phyloP scores from a whole-genome alignment of 2,329 filamentous ascomycete species.

The Coniochaeta prunicola region DNA sequence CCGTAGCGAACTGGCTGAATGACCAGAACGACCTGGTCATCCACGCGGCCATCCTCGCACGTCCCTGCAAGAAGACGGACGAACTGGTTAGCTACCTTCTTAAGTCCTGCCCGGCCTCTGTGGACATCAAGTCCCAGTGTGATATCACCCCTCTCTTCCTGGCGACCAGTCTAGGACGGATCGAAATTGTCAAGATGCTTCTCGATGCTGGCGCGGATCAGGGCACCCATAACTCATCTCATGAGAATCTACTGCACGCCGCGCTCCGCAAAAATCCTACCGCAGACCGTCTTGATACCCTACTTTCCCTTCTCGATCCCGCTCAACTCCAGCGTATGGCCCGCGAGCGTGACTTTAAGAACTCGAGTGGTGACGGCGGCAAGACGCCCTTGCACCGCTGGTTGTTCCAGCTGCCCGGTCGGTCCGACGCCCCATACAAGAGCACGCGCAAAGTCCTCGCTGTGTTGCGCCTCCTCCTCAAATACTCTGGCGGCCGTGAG shows the following conservation, averaged over 20 bases:
- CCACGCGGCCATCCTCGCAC: slow-evolving; percentile 54
- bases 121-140: slow-evolving; percentile 53
- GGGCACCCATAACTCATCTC: slow-evolving; percentile 49
- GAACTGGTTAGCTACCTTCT: slow-evolving; percentile 58
- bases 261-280: slow-evolving; percentile 29
- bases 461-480: slow-evolving; percentile 41
- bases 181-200: slow-evolving; percentile 51
- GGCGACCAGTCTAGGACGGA: slow-evolving; percentile 50
- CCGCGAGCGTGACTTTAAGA: slow-evolving; percentile 44
- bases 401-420: slow-evolving; percentile 25
- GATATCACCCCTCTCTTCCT: slow-evolving; percentile 63
- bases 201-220: slow-evolving; percentile 65
- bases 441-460: slow-evolving; percentile 24
- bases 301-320: slow-evolving; percentile 23
- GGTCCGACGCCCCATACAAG: slow-evolving; percentile 12
- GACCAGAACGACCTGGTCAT: slow-evolving; percentile 55
- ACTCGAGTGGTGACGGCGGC: slow-evolving; percentile 35
- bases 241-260: slow-evolving; percentile 63
- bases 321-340: slow-evolving; percentile 48
- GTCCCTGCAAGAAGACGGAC: slow-evolving; percentile 30
- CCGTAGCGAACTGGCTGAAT: slow-evolving; percentile 55
- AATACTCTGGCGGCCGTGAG: slow-evolving; percentile 43
- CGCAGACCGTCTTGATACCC: slow-evolving; percentile 40
- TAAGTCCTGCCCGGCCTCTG: no score
- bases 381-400: slow-evolving; percentile 58